Percentiles rank a stretch among this genome's conserved stretches.
Conservation (phyloP, 805 yeast genomes). For the Candida anglica region DNA sequence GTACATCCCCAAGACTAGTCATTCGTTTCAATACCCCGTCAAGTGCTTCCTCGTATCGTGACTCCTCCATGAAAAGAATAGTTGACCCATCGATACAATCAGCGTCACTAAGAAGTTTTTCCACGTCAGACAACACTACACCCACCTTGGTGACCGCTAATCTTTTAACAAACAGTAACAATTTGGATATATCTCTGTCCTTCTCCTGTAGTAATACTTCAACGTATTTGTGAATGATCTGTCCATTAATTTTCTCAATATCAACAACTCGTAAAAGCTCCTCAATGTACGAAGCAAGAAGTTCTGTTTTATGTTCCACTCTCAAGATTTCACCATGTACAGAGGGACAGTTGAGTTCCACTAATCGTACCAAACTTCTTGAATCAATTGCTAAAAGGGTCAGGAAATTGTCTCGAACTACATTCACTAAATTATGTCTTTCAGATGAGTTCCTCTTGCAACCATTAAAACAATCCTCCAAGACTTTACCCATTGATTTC, state of each 20-base stretch:
- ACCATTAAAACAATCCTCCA: conserved; percentile 1
- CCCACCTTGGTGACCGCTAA: too few relatives aligned
- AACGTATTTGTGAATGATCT: conserved; percentile 6
- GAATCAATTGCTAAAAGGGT: conserved; percentile 24
- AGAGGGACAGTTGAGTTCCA: conserved; percentile 32
- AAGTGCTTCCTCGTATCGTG: too few relatives aligned
- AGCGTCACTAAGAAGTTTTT: too few relatives aligned
- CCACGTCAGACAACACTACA: too few relatives aligned
- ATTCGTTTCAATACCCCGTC: too few relatives aligned
- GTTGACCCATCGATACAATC: too few relatives aligned
- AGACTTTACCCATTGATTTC: conserved; percentile 6
- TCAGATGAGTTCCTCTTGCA: conserved; percentile 11
- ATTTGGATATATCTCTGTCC: too few relatives aligned
- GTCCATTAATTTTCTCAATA: conserved; percentile 8
- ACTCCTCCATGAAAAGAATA: too few relatives aligned
- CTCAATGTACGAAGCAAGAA: conserved; percentile 23
- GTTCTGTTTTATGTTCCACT: conserved; percentile 13
- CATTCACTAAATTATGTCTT: conserved; percentile 16
- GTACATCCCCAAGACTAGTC: conserved; percentile 7
- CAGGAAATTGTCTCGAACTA: conserved; percentile 21
- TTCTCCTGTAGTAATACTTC: conserved; percentile 4
- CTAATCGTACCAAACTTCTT: conserved; percentile 28
- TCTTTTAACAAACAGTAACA: too few relatives aligned
- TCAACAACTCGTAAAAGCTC: conserved; percentile 18
- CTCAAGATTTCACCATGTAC: conserved; percentile 36